Percentiles rank a stretch among this genome's conserved stretches.
Conservation (phyloP, 192 early-diverging fungal species). For the Paraglomus occultum region DNA sequence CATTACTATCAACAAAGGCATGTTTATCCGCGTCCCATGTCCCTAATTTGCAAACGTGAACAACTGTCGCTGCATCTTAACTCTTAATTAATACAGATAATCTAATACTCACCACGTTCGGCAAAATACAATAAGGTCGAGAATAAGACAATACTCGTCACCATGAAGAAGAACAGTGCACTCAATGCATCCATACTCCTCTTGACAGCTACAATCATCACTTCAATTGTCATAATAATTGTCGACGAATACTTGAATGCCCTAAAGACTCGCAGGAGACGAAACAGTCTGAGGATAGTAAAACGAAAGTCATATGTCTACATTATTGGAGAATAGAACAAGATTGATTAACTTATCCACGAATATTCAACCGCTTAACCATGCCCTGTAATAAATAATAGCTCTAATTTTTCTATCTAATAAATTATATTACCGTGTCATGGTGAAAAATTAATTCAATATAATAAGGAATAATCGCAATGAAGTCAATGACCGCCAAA, state of each 20-base stretch:
- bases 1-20: conserved; percentile 63
- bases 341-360: too few relatives aligned
- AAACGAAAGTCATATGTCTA: conserved; percentile 76
- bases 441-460: conserved; percentile 65
- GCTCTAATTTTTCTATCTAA: not conserved
- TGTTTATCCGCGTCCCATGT: conserved; percentile 65
- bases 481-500: conserved; percentile 68
- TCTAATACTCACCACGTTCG: conserved; percentile 56
- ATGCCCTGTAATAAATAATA: not conserved
- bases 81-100: not conserved
- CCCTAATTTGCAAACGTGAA: conserved; percentile 30
- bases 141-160: conserved; percentile 69
- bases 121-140: conserved; percentile 80
- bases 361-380: too few relatives aligned
- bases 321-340: not conserved
- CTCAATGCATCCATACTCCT: conserved; percentile 70
- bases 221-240: conserved; percentile 79
- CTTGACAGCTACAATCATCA: conserved; percentile 77
- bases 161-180: conserved; percentile 71
- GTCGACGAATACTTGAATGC: conserved; percentile 81
- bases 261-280: conserved; percentile 74
- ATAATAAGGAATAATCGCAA: conserved; percentile 79
- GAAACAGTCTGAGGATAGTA: conserved; percentile 76
- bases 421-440: conserved; percentile 53
- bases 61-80: conserved; percentile 11